These are phyloP conservation scores for Metarhizium guizhouense DNA, from an alignment of 2,329 filamentous ascomycete species.

Conservation along the genomic window DNA sequence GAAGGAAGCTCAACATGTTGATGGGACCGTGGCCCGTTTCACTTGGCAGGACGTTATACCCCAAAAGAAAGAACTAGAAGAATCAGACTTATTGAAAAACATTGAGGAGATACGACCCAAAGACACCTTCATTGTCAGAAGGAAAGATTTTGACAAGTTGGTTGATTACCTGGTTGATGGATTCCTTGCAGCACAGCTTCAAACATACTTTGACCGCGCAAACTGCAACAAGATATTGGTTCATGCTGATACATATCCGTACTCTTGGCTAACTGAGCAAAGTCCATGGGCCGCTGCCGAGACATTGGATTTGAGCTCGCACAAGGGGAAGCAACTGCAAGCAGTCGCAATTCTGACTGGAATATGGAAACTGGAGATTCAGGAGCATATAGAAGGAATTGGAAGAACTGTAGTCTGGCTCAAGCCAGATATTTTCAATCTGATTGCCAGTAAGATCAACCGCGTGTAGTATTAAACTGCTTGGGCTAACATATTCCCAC, in stretches of 20 bases:
- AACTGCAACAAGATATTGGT: neutral
- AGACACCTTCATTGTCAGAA: constrained; percentile 26
- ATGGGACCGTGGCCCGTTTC: constrained; percentile 9
- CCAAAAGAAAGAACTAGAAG: constrained; percentile 13
- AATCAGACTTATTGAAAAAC: constrained; percentile 23
- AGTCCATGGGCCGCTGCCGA: constrained; percentile 33
- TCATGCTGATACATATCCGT: constrained; percentile 9
- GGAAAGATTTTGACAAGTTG: constrained; percentile 33
- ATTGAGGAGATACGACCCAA: constrained; percentile 40
- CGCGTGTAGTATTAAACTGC: neutral
- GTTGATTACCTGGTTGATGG: constrained; percentile 28
- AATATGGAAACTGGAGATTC: constrained; percentile 41
- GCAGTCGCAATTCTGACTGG: constrained; percentile 35
- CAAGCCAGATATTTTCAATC: constrained; percentile 29
- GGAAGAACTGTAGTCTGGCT: constrained; percentile 33
- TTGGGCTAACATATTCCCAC: neutral
- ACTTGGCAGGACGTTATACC: constrained; percentile 24
- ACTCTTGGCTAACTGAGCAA: constrained; percentile 32
- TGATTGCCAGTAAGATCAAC: constrained; percentile 30
- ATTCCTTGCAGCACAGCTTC: constrained; percentile 39
- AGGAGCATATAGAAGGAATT: constrained; percentile 32
- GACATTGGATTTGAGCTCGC: constrained; percentile 7
- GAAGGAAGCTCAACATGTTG: constrained; percentile 9
- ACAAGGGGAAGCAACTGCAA: constrained; percentile 29
- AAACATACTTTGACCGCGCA: constrained; percentile 26